Evolutionary conservation across 768 basidiomycete genomes (phyloP).

Genomic region (Lanmaoa rubissima): DNA sequence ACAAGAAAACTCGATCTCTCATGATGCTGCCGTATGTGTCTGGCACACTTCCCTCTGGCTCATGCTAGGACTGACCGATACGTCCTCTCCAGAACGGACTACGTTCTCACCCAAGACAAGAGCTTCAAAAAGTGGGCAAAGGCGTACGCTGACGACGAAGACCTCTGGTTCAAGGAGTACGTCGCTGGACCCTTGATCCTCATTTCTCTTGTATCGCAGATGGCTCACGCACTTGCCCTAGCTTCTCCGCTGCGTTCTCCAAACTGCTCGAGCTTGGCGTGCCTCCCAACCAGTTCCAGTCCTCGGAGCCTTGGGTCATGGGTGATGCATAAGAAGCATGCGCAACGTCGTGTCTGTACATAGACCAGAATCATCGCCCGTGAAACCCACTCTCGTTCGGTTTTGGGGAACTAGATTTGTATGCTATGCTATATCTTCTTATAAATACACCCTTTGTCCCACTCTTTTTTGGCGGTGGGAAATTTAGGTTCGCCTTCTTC

Average conservation of each 20-base stretch:
- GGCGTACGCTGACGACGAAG: conserved; percentile 81
- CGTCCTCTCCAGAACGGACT: conserved; percentile 62
- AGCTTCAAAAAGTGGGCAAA: conserved; percentile 86
- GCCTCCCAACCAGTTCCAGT: conserved; percentile 71
- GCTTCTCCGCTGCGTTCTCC: conserved; percentile 78
- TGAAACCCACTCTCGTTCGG: neutral
- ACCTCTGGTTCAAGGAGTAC: conserved; percentile 93
- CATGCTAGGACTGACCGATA: neutral
- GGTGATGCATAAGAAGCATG: conserved; percentile 33
- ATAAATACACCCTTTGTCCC: neutral
- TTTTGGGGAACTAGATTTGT: neutral
- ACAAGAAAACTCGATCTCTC: conserved; percentile 81
- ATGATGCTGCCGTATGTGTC: conserved; percentile 92
- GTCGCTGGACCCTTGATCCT: conserved; percentile 25
- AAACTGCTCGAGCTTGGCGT: conserved; percentile 94
- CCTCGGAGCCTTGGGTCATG: conserved; percentile 75
- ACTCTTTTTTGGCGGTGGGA: neutral
- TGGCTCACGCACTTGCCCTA: conserved; percentile 31
- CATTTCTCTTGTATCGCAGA: neutral
- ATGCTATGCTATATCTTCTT: neutral
- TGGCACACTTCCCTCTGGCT: neutral
- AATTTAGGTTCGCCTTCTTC: neutral
- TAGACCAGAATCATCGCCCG: neutral
- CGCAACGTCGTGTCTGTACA: neutral
- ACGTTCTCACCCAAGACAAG: conserved; percentile 87